These are phyloP conservation scores for Fusarium newnesense DNA, from an alignment of 2,329 filamentous ascomycete species.

Conservation along the genomic window DNA sequence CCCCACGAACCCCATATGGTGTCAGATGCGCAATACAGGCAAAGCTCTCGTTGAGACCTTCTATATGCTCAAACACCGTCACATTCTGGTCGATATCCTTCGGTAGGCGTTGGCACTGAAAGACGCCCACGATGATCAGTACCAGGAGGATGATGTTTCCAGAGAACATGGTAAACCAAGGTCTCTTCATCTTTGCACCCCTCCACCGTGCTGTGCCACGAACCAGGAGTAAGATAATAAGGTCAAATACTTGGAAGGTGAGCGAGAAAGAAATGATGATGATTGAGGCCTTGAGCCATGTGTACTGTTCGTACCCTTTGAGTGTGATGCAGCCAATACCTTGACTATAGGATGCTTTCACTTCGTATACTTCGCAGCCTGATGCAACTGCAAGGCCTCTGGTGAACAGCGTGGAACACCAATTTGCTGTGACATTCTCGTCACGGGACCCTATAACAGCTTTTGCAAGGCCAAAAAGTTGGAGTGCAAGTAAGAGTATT, in stretches of 20 bases:
- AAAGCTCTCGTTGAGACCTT: neutral
- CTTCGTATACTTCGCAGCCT: neutral
- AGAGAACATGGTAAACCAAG: neutral
- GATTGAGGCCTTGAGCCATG: neutral
- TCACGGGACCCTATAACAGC: neutral
- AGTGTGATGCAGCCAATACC: neutral
- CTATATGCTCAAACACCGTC: neutral
- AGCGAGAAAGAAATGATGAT: neutral
- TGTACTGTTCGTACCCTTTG: neutral
- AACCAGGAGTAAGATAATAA: neutral
- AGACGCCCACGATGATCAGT: neutral
- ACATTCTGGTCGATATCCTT: neutral
- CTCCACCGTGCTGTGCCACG: neutral
- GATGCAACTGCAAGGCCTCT: neutral
- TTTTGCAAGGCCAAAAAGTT: neutral
- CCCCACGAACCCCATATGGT: neutral
- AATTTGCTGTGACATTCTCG: neutral
- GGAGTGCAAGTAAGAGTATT: neutral
- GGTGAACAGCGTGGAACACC: neutral
- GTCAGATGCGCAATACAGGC: neutral
- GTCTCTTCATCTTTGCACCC: neutral
- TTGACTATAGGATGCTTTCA: neutral
- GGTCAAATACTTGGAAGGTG: neutral
- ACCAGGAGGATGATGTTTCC: neutral
- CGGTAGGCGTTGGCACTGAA: neutral